Conservation (phyloP, 805 yeast species). For the Yarrowia hollandica region DNA sequence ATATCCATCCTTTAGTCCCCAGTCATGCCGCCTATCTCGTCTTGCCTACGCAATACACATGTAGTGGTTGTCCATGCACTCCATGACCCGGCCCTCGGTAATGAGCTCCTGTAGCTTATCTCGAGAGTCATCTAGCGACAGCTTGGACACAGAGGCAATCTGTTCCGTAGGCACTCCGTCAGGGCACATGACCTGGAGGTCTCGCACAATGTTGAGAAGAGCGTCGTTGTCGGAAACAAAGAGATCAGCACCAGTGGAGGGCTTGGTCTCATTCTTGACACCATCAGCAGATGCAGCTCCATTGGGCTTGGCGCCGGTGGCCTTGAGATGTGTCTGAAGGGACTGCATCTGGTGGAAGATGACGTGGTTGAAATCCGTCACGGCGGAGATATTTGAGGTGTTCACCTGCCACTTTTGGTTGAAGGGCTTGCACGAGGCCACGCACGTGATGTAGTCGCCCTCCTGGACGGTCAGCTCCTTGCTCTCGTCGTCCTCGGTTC, state of each 20-base stretch:
- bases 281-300: neutral
- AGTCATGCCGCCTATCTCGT: too few relatives aligned
- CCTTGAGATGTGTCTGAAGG: constrained; percentile 40
- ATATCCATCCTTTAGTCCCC: too few relatives aligned
- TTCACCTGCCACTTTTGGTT: constrained; percentile 53
- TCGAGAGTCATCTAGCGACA: neutral
- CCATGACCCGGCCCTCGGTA: constrained; percentile 9
- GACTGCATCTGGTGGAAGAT: constrained; percentile 63
- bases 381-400: constrained; percentile 49
- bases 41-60: neutral
- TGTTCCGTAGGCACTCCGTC: constrained; percentile 25
- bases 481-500: constrained; percentile 36
- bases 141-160: neutral
- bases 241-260: constrained; percentile 2
- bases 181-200: neutral
- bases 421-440: constrained; percentile 50
- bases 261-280: neutral
- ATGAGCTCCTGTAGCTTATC: constrained; percentile 4
- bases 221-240: constrained; percentile 17
- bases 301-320: constrained; percentile 4
- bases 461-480: constrained; percentile 42
- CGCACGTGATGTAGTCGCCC: constrained; percentile 52
- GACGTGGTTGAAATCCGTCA: constrained; percentile 59
- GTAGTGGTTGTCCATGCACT: constrained; percentile 15
- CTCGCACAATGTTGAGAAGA: neutral